A percentile compares a stretch with the other conserved stretches of the same genome.
These are phyloP conservation scores for Obelidium mucronatum DNA, from an alignment of 192 early-diverging fungal genomes.

Conservation along the genomic window DNA sequence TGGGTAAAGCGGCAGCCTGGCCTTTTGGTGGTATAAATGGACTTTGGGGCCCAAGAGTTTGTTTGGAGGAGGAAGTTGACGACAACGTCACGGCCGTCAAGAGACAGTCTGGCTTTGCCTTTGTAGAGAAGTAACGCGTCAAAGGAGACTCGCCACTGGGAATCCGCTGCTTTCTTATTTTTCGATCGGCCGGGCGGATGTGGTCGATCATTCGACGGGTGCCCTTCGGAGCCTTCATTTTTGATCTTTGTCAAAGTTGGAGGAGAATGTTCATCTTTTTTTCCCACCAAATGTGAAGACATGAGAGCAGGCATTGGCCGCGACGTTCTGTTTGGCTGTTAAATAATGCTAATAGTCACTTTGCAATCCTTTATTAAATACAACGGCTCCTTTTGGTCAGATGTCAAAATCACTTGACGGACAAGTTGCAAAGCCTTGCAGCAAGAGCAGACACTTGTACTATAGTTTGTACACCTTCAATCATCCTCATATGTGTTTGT, in stretches of 20 bases:
- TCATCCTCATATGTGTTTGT: constrained; percentile 86
- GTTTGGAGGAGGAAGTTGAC: no score
- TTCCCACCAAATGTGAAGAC: no score
- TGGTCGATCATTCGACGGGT: not conserved
- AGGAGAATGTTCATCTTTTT: no score
- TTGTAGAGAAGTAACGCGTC: not conserved
- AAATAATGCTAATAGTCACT: no score
- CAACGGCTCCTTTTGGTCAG: no score
- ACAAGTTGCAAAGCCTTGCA: constrained; percentile 60
- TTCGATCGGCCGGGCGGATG: not conserved
- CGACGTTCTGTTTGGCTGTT: no score
- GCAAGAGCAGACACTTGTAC: constrained; percentile 89
- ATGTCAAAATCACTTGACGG: constrained; percentile 6
- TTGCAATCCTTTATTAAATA: no score
- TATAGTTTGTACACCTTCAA: constrained; percentile 84
- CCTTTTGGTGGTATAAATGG: no score
- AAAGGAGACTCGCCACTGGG: not conserved
- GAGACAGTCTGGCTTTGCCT: not conserved
- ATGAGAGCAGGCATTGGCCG: no score
- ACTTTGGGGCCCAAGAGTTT: no score
- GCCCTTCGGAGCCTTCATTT: not conserved
- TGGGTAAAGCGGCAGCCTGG: no score
- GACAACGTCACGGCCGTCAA: no score
- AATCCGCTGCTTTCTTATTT: not conserved
- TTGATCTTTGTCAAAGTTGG: not conserved